A percentile compares a stretch with the other conserved stretches of the same genome.
These are phyloP conservation scores for Solanum clarkiae DNA, from an alignment of 257 asterid species.

Conservation along the genomic window DNA sequence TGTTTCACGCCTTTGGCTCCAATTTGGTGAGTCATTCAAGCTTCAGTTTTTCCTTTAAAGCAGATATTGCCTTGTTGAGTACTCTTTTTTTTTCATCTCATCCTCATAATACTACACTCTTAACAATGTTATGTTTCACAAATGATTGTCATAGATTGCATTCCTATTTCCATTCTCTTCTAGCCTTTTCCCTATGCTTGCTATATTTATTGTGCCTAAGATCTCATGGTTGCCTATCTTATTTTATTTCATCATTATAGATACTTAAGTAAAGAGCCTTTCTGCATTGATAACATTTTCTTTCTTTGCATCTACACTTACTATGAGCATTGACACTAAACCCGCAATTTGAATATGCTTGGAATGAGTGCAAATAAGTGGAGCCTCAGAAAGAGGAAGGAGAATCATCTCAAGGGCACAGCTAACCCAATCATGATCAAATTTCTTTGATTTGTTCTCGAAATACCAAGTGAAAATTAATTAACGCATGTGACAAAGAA, in stretches of 20 bases:
- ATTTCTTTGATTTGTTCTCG: neutral
- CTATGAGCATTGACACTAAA: neutral
- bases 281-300: neutral
- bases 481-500: neutral
- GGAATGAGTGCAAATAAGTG: neutral
- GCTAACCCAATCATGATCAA: neutral
- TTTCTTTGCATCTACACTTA: neutral
- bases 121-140: neutral
- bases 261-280: neutral
- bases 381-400: neutral
- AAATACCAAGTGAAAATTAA: neutral
- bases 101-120: neutral
- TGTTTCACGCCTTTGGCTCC: slow-evolving; percentile 53
- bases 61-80: neutral
- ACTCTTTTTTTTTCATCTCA: neutral
- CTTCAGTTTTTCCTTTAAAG: neutral
- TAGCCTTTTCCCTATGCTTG: neutral
- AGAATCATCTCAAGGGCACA: neutral
- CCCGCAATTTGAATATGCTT: neutral
- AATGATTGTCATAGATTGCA: neutral
- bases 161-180: neutral
- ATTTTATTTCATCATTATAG: neutral
- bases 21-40: slow-evolving; percentile 41
- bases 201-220: neutral
- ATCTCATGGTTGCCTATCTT: neutral